Evolutionary conservation across 2,329 filamentous ascomycete species (phyloP).

Genomic region (Cladosporium sp.): DNA sequence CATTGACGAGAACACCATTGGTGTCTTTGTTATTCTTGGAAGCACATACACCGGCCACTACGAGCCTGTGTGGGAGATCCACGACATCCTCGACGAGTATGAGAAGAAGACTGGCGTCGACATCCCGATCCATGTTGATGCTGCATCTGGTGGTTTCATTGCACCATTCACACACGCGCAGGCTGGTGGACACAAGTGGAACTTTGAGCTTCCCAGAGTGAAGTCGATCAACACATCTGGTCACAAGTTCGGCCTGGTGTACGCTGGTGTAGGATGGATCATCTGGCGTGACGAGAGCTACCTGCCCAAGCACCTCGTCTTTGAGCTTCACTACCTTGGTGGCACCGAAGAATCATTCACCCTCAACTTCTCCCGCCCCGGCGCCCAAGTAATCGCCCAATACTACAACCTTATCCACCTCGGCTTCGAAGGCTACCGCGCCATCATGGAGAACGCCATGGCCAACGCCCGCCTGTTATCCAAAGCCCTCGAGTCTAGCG

Average conservation of each 20-base stretch:
- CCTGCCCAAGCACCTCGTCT: conserved; percentile 68
- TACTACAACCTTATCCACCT: conserved; percentile 75
- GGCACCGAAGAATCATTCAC: conserved; percentile 72
- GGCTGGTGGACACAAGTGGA: conserved; percentile 61
- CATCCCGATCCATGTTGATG: conserved; percentile 70
- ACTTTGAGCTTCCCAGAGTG: conserved; percentile 63
- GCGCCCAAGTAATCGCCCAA: conserved; percentile 69
- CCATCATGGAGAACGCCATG: conserved; percentile 68
- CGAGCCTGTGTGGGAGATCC: conserved; percentile 70
- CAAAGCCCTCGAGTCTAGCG: conserved; percentile 64
- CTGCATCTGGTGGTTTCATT: conserved; percentile 63
- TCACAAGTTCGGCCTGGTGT: conserved; percentile 53
- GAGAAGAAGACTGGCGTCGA: conserved; percentile 63
- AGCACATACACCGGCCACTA: conserved; percentile 75
- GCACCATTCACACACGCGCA: conserved; percentile 62
- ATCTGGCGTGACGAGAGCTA: conserved; percentile 67
- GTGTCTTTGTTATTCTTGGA: conserved; percentile 72
- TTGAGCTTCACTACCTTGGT: conserved; percentile 71
- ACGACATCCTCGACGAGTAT: conserved; percentile 64
- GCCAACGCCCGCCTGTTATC: conserved; percentile 65
- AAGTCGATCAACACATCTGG: conserved; percentile 68
- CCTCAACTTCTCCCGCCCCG: conserved; percentile 71
- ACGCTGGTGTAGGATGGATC: conserved; percentile 68
- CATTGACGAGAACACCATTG: conserved; percentile 75
- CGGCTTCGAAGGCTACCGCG: conserved; percentile 65